These are phyloP conservation scores for Phytophthora pisi DNA, from an alignment of 352 stramenopile species.

Conservation along the genomic window DNA sequence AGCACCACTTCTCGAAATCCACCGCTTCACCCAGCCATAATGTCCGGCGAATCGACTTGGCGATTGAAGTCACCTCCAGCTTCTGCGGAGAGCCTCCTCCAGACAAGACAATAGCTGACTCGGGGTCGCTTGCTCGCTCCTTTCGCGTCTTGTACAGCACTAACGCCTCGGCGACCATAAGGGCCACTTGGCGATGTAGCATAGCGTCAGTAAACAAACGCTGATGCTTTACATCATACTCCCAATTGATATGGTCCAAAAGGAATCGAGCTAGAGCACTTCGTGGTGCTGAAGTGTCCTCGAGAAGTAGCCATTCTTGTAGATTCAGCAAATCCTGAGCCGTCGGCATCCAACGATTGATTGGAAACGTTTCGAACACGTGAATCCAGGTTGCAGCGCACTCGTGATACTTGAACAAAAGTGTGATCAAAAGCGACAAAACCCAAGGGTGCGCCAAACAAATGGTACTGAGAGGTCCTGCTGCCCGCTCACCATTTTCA, in stretches of 20 bases:
- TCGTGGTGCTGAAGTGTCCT: slow-evolving; percentile 65
- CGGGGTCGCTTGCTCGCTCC: slow-evolving; percentile 42
- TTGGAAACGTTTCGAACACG: slow-evolving; percentile 85
- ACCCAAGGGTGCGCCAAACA: slow-evolving; percentile 67
- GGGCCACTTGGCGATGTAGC: slow-evolving; percentile 77
- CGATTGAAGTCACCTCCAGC: slow-evolving; percentile 59
- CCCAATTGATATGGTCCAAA: slow-evolving; percentile 87
- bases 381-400: slow-evolving; percentile 81
- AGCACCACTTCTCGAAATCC: slow-evolving; percentile 87
- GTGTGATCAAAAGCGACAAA: slow-evolving; percentile 62
- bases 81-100: slow-evolving; percentile 58
- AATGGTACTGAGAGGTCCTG: slow-evolving; percentile 62
- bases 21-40: slow-evolving; percentile 69
- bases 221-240: slow-evolving; percentile 70
- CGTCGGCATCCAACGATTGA: slow-evolving; percentile 84
- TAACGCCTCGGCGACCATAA: slow-evolving; percentile 80
- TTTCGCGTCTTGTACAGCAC: slow-evolving; percentile 69
- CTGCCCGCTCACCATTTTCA: slow-evolving; percentile 55
- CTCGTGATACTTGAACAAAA: slow-evolving; percentile 82
- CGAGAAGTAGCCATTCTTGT: slow-evolving; percentile 83
- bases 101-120: slow-evolving; percentile 47
- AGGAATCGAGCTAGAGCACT: slow-evolving; percentile 76
- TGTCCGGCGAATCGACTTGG: slow-evolving; percentile 75
- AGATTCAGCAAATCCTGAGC: slow-evolving; percentile 67
- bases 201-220: slow-evolving; percentile 69